Evolutionary conservation across 805 yeast species (phyloP), one percentile per base, ranked within the genome.

Genomic region (Priceomyces haplophilus): DNA sequence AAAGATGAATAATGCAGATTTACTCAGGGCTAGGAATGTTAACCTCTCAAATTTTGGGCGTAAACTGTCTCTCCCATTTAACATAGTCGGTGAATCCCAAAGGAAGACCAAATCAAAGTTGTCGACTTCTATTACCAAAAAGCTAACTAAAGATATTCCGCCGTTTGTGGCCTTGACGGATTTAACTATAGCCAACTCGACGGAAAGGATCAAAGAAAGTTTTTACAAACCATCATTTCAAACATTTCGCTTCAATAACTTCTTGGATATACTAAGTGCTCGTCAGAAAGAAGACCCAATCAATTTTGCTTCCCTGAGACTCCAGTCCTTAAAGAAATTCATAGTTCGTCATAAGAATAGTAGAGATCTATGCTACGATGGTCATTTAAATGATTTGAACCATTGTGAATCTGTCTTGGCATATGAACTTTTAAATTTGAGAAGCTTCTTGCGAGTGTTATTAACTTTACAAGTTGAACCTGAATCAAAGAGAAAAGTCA

Each of bases 281-380:
- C 65, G 63, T 34, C 72, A 62, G 33, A 46, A 47, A 10, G 55
- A 56, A 35, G 75, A 70, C 47, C 67, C 75, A 0, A 55, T 67
- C 8, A 68, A 61, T 40, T 69, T 69, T 52, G 67, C 72, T 6
- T 56, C 51, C 25, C 57, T 63, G 13, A 45, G 72, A 10, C 60
- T 56, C 25, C 62, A 62, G 21, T 62, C 67, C 5, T 43, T 66
- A 27, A 44, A 46, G 2, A 65, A 64, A 32, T 64, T 66, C 29
- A 47, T 64, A 3, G 45, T 43, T 10, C 46, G 65, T 19, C 58
- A 58, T 42, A 43, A 42, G n/a, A 37, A 31, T 13, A 43, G 44
- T 19, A 50, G 40, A 20, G 19, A 34, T 12, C 30, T 45, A 29
- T 45, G 37, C 18, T 25, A 38, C 23, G 38, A 41, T 21, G 37